Percentiles rank a stretch among this genome's conserved stretches.
Evolutionary conservation across 441 rosid genomes (phyloP).

Genomic region (Pelargonium citronellum): DNA sequence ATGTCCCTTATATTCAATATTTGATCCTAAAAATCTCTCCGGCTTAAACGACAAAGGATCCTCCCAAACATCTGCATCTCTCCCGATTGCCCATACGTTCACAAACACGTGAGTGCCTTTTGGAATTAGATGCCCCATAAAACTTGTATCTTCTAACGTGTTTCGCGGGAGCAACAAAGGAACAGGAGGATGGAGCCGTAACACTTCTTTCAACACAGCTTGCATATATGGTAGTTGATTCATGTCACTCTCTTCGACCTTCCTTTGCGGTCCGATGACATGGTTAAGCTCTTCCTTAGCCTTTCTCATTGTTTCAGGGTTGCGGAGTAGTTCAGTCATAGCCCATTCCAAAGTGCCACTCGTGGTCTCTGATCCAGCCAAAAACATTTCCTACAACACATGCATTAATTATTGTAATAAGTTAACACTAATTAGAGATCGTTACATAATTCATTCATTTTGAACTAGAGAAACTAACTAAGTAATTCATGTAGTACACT

Average conservation of each 20-base stretch:
- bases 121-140: background rate
- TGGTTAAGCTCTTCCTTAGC: constrained; percentile 15
- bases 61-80: background rate
- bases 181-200: background rate
- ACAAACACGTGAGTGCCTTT: background rate
- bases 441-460: too few species aligned
- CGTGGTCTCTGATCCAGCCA: constrained; percentile 17
- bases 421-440: too few species aligned
- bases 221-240: background rate
- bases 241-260: constrained; percentile 10
- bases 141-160: background rate
- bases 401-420: too few species aligned
- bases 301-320: constrained; percentile 13
- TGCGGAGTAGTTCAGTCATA: constrained; percentile 15
- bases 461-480: too few species aligned
- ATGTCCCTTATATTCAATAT: background rate
- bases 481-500: too few species aligned
- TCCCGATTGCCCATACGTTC: too few species aligned
- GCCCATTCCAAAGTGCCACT: constrained; percentile 24
- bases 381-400: constrained; percentile 17
- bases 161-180: background rate
- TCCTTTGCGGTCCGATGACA: constrained; percentile 8
- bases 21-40: background rate
- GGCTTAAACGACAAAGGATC: background rate
- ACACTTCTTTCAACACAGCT: background rate